phyloP scores from a whole-genome alignment of 2,329 filamentous ascomycete species.

The Cercospora sp. region DNA sequence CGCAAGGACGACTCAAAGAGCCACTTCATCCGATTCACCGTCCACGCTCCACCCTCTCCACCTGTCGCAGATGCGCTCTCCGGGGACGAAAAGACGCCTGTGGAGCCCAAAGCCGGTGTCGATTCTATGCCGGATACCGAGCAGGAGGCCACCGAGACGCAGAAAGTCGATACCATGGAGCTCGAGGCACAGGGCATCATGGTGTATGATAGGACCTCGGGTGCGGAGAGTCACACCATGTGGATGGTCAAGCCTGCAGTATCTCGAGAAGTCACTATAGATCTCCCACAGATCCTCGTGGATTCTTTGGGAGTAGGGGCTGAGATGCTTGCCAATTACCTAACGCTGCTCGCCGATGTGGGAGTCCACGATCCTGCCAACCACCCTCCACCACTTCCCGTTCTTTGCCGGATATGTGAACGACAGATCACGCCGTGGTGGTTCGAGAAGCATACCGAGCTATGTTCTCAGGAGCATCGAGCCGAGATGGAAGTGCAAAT shows the following conservation, averaged over 20 bases:
- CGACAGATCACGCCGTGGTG: conserved; percentile 97
- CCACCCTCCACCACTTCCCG: conserved; percentile 76
- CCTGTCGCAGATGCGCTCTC: conserved; percentile 49
- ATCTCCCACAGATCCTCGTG: conserved; percentile 83
- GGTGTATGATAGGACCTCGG: conserved; percentile 87
- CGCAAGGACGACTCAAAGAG: conserved; percentile 90
- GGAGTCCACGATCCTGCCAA: conserved; percentile 72
- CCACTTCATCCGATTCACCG: conserved; percentile 79
- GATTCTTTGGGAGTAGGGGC: conserved; percentile 93
- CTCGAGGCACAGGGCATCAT: conserved; percentile 97
- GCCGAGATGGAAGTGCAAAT: conserved; percentile 98
- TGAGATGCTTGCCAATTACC: conserved; percentile 89
- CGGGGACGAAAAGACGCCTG: conserved; percentile 31
- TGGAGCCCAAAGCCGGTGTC: conserved; percentile 33
- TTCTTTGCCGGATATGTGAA: conserved; percentile 95
- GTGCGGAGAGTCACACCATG: conserved; percentile 93
- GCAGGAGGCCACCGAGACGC: conserved; percentile 10
- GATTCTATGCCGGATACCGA: conserved; percentile 19
- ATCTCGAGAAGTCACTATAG: conserved; percentile 90
- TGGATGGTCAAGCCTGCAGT: conserved; percentile 98
- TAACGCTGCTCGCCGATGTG: conserved; percentile 83
- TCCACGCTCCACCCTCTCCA: conserved; percentile 62
- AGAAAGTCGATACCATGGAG: conserved; percentile 59
- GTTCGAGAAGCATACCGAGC: conserved; percentile 98
- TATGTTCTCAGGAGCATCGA: conserved; percentile 92